These are phyloP conservation scores for Hypericum perforatum DNA, from an alignment of 345 rosid species.

Conservation along the genomic window DNA sequence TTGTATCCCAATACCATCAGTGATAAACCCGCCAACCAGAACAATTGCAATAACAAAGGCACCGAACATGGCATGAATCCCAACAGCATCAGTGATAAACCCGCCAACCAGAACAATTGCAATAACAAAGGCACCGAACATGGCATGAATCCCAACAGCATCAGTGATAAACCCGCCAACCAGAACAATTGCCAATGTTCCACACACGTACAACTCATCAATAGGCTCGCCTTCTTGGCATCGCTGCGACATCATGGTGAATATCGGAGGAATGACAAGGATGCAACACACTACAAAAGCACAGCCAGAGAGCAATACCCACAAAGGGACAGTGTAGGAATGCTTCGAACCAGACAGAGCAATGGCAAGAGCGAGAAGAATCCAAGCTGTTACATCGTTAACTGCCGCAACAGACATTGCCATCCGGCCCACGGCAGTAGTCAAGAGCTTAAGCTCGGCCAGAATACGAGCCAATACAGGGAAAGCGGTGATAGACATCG, in stretches of 20 bases:
- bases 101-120: no score
- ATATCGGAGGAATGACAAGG: conserved; percentile 32
- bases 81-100: no score
- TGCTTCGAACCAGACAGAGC: conserved; percentile 45
- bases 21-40: no score
- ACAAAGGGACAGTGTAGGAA: conserved; percentile 51
- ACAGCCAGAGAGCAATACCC: conserved; percentile 57
- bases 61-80: no score
- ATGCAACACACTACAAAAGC: conserved; percentile 36
- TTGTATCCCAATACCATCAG: no score
- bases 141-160: no score
- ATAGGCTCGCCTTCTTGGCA: conserved; percentile 79
- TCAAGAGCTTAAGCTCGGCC: conserved; percentile 76
- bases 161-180: no score
- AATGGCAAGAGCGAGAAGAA: conserved; percentile 71
- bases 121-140: no score
- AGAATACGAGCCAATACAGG: conserved; percentile 77
- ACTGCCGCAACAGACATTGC: conserved; percentile 83
- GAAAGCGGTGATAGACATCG: conserved; percentile 74
- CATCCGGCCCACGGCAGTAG: conserved; percentile 63
- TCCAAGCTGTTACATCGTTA: conserved; percentile 73
- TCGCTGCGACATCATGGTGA: conserved; percentile 46
- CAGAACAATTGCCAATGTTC: conserved; percentile 42
- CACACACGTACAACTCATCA: conserved; percentile 54
- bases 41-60: no score